Evolutionary conservation across 352 stramenopile genomes (phyloP).

Genomic region (Phytopythium vexans): DNA sequence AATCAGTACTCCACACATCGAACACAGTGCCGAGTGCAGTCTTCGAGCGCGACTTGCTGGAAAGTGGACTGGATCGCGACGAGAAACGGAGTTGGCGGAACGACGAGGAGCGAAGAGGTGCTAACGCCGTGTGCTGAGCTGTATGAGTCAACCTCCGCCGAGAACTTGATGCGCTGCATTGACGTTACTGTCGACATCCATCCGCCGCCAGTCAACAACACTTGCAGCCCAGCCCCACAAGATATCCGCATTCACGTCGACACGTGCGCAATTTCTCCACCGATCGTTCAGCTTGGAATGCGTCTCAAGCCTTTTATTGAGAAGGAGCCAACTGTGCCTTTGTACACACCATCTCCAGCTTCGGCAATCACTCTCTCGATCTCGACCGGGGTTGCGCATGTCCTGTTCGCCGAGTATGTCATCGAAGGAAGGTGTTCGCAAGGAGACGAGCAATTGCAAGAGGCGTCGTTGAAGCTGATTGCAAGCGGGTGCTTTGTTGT

Average conservation of each 20-base stretch:
- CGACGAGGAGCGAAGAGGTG: slow-evolving; percentile 7
- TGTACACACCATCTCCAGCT: slow-evolving; percentile 24
- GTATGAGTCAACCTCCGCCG: slow-evolving; percentile 15
- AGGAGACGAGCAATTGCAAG: slow-evolving; percentile 1
- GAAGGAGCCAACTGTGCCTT: slow-evolving; percentile 31
- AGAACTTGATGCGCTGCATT: slow-evolving; percentile 13
- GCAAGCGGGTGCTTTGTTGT: slow-evolving; percentile 58
- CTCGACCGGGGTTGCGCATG: slow-evolving; percentile 58
- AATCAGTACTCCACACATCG: slow-evolving; percentile 47
- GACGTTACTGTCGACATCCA: slow-evolving; percentile 8
- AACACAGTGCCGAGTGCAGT: slow-evolving; percentile 42
- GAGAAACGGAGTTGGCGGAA: background rate
- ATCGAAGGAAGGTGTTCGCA: slow-evolving; percentile 8
- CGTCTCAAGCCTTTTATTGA: slow-evolving; percentile 44
- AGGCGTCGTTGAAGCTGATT: slow-evolving; percentile 43
- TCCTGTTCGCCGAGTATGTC: slow-evolving; percentile 46
- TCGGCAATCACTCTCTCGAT: slow-evolving; percentile 49
- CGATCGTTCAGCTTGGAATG: slow-evolving; percentile 45
- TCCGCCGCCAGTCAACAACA: background rate
- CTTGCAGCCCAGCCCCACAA: slow-evolving; percentile 12
- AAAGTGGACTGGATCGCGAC: slow-evolving; percentile 32
- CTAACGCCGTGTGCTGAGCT: slow-evolving; percentile 34
- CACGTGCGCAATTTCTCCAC: slow-evolving; percentile 46
- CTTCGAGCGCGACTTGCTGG: slow-evolving; percentile 39
- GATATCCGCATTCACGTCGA: slow-evolving; percentile 65